These are phyloP conservation scores for Scortechinia acanthostroma DNA, from an alignment of 2,329 filamentous ascomycete species.

Conservation along the genomic window DNA sequence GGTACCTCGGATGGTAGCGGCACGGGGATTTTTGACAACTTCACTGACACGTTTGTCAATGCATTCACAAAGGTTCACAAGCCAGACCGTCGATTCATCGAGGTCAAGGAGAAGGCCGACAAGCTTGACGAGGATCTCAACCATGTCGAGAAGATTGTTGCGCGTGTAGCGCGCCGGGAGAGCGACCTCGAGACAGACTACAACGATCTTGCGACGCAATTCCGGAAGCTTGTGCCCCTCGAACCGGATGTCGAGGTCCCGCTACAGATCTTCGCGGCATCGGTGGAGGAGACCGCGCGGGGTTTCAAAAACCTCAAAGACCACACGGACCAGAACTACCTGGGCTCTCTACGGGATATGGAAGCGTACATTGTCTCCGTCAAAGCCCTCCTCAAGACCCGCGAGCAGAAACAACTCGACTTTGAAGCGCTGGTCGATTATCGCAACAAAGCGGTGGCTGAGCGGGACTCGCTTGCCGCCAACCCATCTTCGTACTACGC, in stretches of 20 bases:
- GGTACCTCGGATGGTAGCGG: conserved; percentile 30
- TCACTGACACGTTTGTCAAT: conserved; percentile 94
- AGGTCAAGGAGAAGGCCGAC: conserved; percentile 84
- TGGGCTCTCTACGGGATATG: conserved; percentile 89
- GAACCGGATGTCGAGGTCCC: conserved; percentile 80
- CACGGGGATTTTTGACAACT: conserved; percentile 74
- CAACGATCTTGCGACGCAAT: conserved; percentile 83
- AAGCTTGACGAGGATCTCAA: conserved; percentile 90
- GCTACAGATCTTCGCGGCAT: conserved; percentile 78
- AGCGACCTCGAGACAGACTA: conserved; percentile 82
- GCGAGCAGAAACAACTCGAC: conserved; percentile 96
- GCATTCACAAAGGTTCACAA: conserved; percentile 95
- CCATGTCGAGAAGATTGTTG: conserved; percentile 92
- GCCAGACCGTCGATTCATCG: conserved; percentile 86
- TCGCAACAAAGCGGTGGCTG: conserved; percentile 79
- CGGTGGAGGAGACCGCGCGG: conserved; percentile 74
- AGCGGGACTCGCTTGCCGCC: conserved; percentile 65
- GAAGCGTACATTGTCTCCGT: conserved; percentile 84
- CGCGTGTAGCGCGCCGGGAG: conserved; percentile 80
- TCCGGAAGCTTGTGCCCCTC: conserved; percentile 82
- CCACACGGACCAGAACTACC: conserved; percentile 89
- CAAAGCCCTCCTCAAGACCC: conserved; percentile 80
- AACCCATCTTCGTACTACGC: conserved; percentile 1
- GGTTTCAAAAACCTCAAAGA: conserved; percentile 79
- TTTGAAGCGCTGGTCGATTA: conserved; percentile 95